Evolutionary conservation across 1,284 basidiomycete species (phyloP).

Genomic region (Ustilago crameri): DNA sequence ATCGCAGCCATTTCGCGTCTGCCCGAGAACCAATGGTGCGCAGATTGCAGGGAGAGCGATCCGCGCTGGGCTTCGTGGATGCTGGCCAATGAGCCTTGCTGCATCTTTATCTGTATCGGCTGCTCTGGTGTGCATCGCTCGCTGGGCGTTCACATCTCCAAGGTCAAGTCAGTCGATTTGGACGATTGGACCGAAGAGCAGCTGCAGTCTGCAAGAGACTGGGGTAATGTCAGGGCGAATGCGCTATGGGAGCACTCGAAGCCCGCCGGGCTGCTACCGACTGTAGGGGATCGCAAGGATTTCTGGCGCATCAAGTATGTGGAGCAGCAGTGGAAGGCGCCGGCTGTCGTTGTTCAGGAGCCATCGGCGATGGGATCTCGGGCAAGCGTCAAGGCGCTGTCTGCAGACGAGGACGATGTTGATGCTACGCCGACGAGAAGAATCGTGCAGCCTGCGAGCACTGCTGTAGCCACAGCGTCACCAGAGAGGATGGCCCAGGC

Average conservation of each 20-base stretch:
- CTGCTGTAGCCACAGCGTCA: neutral
- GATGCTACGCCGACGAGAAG: conserved; percentile 27
- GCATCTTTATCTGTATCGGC: conserved; percentile 72
- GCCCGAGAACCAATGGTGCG: conserved; percentile 69
- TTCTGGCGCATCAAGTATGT: conserved; percentile 56
- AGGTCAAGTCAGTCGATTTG: conserved; percentile 71
- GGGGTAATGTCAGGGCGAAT: conserved; percentile 56
- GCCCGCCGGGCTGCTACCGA: conserved; percentile 24
- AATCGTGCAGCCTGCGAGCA: neutral
- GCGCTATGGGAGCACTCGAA: conserved; percentile 48
- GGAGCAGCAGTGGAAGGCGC: conserved; percentile 36
- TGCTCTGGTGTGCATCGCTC: conserved; percentile 72
- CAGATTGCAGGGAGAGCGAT: conserved; percentile 70
- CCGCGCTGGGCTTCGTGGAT: conserved; percentile 70
- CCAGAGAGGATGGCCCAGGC: conserved; percentile 5
- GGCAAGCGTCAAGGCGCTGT: neutral
- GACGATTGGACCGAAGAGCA: conserved; percentile 68
- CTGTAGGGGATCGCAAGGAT: conserved; percentile 17
- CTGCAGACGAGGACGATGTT: conserved; percentile 4
- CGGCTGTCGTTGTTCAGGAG: neutral
- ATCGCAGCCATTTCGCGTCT: conserved; percentile 66
- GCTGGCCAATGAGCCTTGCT: conserved; percentile 65
- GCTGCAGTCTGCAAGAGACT: conserved; percentile 47
- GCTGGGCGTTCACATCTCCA: conserved; percentile 72
- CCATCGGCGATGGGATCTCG: neutral